Conservation (phyloP, 192 early-diverging fungal species). For the Backusella liffmaniae region DNA sequence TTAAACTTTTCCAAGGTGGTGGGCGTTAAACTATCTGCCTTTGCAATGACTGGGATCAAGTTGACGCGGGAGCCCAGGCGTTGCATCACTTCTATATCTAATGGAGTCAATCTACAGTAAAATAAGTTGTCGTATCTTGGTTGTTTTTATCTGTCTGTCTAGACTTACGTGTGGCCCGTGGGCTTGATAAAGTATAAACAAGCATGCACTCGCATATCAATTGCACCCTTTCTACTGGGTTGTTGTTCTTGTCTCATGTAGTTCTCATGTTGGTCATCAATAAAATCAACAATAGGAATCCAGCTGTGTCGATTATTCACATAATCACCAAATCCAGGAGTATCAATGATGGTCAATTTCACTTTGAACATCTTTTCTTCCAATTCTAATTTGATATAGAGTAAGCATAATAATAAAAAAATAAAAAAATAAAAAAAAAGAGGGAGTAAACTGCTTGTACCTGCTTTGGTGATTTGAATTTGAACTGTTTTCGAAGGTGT, state of each 20-base stretch:
- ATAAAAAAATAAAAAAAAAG: not conserved
- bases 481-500: slow-evolving; percentile 94
- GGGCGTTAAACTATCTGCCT: slow-evolving; percentile 87
- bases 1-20: slow-evolving; percentile 84
- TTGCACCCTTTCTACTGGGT: slow-evolving; percentile 80
- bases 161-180: slow-evolving; percentile 81
- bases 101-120: slow-evolving; percentile 53
- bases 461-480: slow-evolving; percentile 97
- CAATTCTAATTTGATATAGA: slow-evolving; percentile 58
- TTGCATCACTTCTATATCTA: slow-evolving; percentile 96
- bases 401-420: not conserved
- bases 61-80: slow-evolving; percentile 88
- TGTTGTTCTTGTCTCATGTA: slow-evolving; percentile 94
- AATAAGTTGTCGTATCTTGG: not conserved
- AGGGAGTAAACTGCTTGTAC: slow-evolving; percentile 33
- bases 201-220: slow-evolving; percentile 92
- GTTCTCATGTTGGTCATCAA: slow-evolving; percentile 91
- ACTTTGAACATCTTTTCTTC: slow-evolving; percentile 96
- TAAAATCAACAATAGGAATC: slow-evolving; percentile 93
- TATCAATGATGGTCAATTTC: slow-evolving; percentile 93
- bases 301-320: slow-evolving; percentile 96
- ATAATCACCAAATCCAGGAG: slow-evolving; percentile 97
- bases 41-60: slow-evolving; percentile 90
- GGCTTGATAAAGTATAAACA: slow-evolving; percentile 98
- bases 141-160: not conserved